A percentile compares a stretch with the other conserved stretches of the same genome.
phyloP scores from a whole-genome alignment of 2,329 filamentous ascomycete genomes.

The Sporothrix humicola region DNA sequence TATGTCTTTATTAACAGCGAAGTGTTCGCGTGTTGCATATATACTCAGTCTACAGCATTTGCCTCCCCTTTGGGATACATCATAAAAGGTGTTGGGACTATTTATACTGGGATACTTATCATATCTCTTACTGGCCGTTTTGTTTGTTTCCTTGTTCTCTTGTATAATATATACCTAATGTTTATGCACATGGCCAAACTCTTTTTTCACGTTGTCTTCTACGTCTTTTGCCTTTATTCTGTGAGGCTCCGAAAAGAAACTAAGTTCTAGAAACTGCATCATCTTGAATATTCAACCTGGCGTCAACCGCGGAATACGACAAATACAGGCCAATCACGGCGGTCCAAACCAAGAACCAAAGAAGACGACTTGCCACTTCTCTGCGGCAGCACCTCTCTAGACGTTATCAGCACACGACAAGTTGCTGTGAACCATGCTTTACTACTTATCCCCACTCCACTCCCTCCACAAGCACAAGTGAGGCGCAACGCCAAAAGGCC shows the following conservation, averaged over 20 bases:
- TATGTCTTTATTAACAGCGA: slow-evolving; percentile 6
- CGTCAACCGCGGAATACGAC: background rate
- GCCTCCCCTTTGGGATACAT: background rate
- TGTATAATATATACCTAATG: background rate
- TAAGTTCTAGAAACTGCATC: background rate
- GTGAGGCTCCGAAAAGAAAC: background rate
- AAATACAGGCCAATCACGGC: background rate
- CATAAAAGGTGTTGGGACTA: slow-evolving; percentile 8
- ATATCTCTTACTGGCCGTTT: background rate
- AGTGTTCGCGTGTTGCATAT: slow-evolving; percentile 20
- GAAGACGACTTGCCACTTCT: background rate
- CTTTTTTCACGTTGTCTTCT: background rate
- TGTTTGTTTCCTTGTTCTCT: background rate
- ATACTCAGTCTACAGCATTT: background rate
- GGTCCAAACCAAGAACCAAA: background rate
- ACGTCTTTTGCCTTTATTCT: background rate
- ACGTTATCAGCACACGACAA: background rate
- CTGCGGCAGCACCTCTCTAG: background rate
- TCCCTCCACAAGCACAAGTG: background rate
- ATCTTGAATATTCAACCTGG: background rate
- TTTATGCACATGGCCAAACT: background rate
- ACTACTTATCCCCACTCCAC: slow-evolving; percentile 2
- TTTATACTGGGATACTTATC: background rate
- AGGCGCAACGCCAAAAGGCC: background rate
- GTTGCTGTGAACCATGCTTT: background rate